phyloP scores from a whole-genome alignment of 805 yeast genomes.

The Starmerella roubikii region DNA sequence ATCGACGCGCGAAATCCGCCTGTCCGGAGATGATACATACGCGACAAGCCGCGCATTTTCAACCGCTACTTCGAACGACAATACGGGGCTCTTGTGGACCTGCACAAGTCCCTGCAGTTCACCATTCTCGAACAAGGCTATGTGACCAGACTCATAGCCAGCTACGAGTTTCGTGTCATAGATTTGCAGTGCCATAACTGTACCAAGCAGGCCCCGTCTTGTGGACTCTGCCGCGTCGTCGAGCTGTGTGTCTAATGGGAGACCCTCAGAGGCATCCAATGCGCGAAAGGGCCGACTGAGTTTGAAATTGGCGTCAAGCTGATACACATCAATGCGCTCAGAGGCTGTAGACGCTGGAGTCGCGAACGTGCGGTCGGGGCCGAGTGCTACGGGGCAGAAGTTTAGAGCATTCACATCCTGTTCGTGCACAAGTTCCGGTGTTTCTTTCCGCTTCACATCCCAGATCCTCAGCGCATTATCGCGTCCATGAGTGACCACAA shows the following conservation, averaged over 20 bases:
- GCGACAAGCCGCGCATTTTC: neutral
- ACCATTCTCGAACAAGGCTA: slow-evolving; percentile 24
- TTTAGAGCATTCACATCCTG: slow-evolving; percentile 64
- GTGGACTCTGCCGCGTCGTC: slow-evolving; percentile 15
- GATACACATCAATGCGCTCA: slow-evolving; percentile 49
- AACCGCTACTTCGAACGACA: slow-evolving; percentile 8
- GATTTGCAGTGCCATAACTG: slow-evolving; percentile 59
- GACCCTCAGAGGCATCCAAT: slow-evolving; percentile 8
- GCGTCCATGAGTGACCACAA: slow-evolving; percentile 49
- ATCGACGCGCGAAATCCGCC: slow-evolving; percentile 10
- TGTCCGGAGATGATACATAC: slow-evolving; percentile 15
- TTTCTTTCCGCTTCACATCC: neutral
- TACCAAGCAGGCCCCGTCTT: slow-evolving; percentile 24
- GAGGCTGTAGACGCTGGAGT: slow-evolving; percentile 57
- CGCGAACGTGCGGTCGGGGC: slow-evolving; percentile 25
- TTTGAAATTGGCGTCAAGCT: slow-evolving; percentile 19
- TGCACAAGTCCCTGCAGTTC: slow-evolving; percentile 2
- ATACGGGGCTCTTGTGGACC: slow-evolving; percentile 26
- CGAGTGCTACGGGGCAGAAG: slow-evolving; percentile 48
- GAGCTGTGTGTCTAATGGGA: slow-evolving; percentile 6
- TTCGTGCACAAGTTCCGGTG: slow-evolving; percentile 30
- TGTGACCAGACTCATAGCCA: slow-evolving; percentile 69
- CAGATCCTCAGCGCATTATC: slow-evolving; percentile 37
- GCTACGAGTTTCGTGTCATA: slow-evolving; percentile 25
- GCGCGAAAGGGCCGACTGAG: slow-evolving; percentile 18